Evolutionary conservation across 2,329 filamentous ascomycete genomes (phyloP).

Genomic region (Aureobasidium sp.): DNA sequence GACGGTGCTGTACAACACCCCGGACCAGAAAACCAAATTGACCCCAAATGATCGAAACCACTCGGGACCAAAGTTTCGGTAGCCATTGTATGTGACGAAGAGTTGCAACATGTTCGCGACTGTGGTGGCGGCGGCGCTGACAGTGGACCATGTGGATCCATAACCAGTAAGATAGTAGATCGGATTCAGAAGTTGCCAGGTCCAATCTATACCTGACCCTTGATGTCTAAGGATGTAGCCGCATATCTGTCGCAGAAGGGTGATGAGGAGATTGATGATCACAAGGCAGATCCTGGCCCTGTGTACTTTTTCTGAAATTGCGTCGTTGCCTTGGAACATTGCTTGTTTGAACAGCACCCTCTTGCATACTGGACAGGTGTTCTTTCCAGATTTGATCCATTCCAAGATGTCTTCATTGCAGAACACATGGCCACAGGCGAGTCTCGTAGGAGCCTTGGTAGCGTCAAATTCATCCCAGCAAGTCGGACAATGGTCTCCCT

Average conservation of each 20-base stretch:
- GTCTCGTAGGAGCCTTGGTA: neutral
- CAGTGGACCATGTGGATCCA: neutral
- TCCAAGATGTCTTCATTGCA: neutral
- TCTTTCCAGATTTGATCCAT: neutral
- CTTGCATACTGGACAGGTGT: neutral
- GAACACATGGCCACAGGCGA: neutral
- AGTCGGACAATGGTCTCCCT: neutral
- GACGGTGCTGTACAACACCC: no score
- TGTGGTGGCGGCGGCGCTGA: neutral
- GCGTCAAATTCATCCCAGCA: neutral
- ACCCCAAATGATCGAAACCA: neutral
- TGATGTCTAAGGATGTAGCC: neutral
- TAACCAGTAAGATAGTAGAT: neutral
- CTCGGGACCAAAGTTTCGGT: neutral
- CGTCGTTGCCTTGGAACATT: neutral
- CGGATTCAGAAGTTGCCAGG: neutral
- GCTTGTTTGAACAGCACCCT: neutral
- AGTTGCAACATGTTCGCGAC: neutral
- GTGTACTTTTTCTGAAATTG: neutral
- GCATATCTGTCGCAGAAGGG: neutral
- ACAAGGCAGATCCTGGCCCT: neutral
- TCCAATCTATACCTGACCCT: neutral
- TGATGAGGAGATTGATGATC: neutral
- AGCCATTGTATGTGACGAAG: conserved; percentile 15
- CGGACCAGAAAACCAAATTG: no score